A percentile compares a stretch with the other conserved stretches of the same genome.
Evolutionary conservation across 2,329 filamentous ascomycete species (phyloP).

Genomic region (Aspergillus glaucus): DNA sequence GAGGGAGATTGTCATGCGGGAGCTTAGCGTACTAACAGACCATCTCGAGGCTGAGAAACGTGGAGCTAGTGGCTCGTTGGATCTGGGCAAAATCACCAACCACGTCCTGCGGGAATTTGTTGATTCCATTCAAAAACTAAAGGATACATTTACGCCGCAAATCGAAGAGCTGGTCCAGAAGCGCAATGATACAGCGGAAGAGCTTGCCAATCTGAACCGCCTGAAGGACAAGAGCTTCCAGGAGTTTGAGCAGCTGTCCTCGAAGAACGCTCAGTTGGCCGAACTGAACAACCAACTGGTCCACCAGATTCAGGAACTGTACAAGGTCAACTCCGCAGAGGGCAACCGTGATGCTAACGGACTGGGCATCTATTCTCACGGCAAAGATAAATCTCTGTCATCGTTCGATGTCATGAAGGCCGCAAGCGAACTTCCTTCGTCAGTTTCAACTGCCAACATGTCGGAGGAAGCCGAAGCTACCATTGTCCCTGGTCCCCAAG

Average conservation of each 20-base stretch:
- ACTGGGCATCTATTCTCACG: slow-evolving; percentile 57
- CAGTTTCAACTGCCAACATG: slow-evolving; percentile 49
- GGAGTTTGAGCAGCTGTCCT: slow-evolving; percentile 90
- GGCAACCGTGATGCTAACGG: slow-evolving; percentile 41
- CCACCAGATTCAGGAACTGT: slow-evolving; percentile 86
- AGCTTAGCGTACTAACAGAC: slow-evolving; percentile 81
- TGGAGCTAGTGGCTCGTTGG: slow-evolving; percentile 69
- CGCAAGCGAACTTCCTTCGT: slow-evolving; percentile 48
- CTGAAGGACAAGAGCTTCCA: slow-evolving; percentile 89
- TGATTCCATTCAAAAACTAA: slow-evolving; percentile 59
- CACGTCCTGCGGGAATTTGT: slow-evolving; percentile 58
- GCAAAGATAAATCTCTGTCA: slow-evolving; percentile 45
- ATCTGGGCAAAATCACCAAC: slow-evolving; percentile 64
- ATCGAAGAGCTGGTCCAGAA: slow-evolving; percentile 89
- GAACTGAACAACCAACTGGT: slow-evolving; percentile 95
- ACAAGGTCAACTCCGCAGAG: slow-evolving; percentile 61
- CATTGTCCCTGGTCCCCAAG: slow-evolving; percentile 69
- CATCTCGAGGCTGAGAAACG: slow-evolving; percentile 84
- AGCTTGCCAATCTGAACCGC: slow-evolving; percentile 72
- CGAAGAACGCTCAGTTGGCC: slow-evolving; percentile 87
- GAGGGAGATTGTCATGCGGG: slow-evolving; percentile 89
- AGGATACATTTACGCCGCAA: slow-evolving; percentile 67
- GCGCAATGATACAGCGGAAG: slow-evolving; percentile 74
- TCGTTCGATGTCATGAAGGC: slow-evolving; percentile 42
- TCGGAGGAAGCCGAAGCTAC: slow-evolving; percentile 60